phyloP scores from a whole-genome alignment of 768 basidiomycete species.

The Leccinellum luteum region DNA sequence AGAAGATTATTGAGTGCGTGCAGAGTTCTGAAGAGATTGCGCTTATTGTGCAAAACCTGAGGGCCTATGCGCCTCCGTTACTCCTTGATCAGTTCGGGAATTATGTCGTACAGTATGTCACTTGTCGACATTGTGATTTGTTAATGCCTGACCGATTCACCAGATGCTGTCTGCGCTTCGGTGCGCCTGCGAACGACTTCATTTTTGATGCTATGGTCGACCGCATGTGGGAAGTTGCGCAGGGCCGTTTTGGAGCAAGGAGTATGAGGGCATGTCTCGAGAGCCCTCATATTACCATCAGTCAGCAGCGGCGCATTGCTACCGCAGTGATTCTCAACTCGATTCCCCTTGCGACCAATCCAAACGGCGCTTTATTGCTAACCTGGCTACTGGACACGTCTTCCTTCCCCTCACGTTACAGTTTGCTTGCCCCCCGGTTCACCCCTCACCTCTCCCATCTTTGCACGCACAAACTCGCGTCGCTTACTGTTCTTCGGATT shows the following conservation, averaged over 20 bases:
- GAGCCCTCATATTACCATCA: conserved; percentile 79
- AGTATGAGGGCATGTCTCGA: conserved; percentile 98
- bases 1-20: conserved; percentile 98
- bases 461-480: conserved; percentile 97
- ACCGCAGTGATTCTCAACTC: conserved; percentile 95
- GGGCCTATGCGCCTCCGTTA: conserved; percentile 90
- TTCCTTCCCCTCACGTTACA: conserved; percentile 93
- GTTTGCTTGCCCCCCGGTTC: conserved; percentile 91
- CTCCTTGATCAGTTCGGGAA: conserved; percentile 93
- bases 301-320: conserved; percentile 93
- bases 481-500: conserved; percentile 90
- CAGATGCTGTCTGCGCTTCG: conserved; percentile 90
- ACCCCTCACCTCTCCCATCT: conserved; percentile 95
- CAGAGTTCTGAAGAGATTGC: conserved; percentile 82
- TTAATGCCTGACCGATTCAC: conserved; percentile 6
- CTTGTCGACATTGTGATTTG: not conserved
- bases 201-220: conserved; percentile 98
- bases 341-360: conserved; percentile 95
- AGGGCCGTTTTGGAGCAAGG: conserved; percentile 95
- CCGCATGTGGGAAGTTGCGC: conserved; percentile 97
- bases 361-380: conserved; percentile 91
- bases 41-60: conserved; percentile 80
- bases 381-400: conserved; percentile 98
- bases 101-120: conserved; percentile 85
- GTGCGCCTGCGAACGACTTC: conserved; percentile 87